phyloP scores from a whole-genome alignment of 768 basidiomycete genomes.

The Hypholoma fasciculare region DNA sequence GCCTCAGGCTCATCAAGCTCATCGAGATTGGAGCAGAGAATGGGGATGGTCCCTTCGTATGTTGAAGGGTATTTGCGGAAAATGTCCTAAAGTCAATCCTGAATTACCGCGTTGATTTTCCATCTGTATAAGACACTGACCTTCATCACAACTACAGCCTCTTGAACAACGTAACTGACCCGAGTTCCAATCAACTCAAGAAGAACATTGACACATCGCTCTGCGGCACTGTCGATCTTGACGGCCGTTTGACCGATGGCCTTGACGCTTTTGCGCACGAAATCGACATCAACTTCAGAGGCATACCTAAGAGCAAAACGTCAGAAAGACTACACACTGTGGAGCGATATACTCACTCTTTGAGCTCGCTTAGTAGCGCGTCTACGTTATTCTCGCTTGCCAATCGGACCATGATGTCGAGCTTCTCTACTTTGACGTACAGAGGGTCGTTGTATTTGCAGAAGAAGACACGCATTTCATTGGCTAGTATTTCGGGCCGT shows the following conservation, averaged over 20 bases:
- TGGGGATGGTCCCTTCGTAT: slow-evolving; percentile 97
- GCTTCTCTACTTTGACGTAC: slow-evolving; percentile 98
- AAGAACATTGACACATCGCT: slow-evolving; percentile 92
- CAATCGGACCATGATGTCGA: slow-evolving; percentile 97
- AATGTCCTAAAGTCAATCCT: slow-evolving; percentile 67
- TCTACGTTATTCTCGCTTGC: slow-evolving; percentile 92
- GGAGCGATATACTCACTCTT: slow-evolving; percentile 68
- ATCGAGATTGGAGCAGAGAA: slow-evolving; percentile 91
- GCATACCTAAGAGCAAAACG: slow-evolving; percentile 63
- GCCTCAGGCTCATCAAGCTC: slow-evolving; percentile 98
- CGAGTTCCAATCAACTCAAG: slow-evolving; percentile 91
- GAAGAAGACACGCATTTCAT: slow-evolving; percentile 99
- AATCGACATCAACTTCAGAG: slow-evolving; percentile 97
- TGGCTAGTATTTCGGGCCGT: slow-evolving; percentile 83
- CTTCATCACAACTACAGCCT: slow-evolving; percentile 99
- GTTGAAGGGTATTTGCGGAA: slow-evolving; percentile 96
- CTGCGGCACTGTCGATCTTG: slow-evolving; percentile 90
- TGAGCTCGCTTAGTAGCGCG: slow-evolving; percentile 91
- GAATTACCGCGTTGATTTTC: background rate
- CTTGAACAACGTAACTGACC: slow-evolving; percentile 97
- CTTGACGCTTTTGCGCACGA: slow-evolving; percentile 92
- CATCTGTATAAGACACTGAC: slow-evolving; percentile 37
- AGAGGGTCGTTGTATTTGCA: slow-evolving; percentile 99
- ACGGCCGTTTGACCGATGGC: slow-evolving; percentile 97
- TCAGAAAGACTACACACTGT: background rate